Conservation (phyloP, 805 yeast species). For the Spathaspora girioi region DNA sequence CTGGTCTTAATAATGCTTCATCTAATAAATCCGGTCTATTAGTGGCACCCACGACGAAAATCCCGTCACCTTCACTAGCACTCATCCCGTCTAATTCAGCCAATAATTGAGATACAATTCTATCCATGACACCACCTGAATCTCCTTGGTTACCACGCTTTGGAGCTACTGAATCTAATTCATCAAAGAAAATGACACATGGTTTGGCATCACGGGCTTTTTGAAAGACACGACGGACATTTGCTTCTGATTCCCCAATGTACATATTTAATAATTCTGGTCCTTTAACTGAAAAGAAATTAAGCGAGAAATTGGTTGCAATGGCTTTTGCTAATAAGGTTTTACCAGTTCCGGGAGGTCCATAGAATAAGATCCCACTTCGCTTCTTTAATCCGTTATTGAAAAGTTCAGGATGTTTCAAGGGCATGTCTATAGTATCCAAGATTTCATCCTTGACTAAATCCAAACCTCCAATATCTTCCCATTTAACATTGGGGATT, state of each 20-base stretch:
- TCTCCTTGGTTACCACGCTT: slow-evolving; percentile 98
- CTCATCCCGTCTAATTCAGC: slow-evolving; percentile 98
- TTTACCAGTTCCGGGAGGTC: slow-evolving; percentile 99
- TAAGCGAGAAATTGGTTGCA: slow-evolving; percentile 90
- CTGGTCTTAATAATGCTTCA: slow-evolving; percentile 90
- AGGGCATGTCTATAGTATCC: slow-evolving; percentile 94
- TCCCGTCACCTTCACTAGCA: slow-evolving; percentile 67
- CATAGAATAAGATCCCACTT: slow-evolving; percentile 91
- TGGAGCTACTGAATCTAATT: slow-evolving; percentile 96
- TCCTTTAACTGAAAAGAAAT: slow-evolving; percentile 95
- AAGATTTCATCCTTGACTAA: slow-evolving; percentile 85
- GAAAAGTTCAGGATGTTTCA: slow-evolving; percentile 88
- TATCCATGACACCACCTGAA: slow-evolving; percentile 98
- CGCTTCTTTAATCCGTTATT: slow-evolving; percentile 87
- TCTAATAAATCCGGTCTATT: slow-evolving; percentile 94
- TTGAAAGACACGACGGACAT: slow-evolving; percentile 91
- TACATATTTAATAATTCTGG: slow-evolving; percentile 97
- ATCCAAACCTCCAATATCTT: slow-evolving; percentile 94
- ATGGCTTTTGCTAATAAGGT: slow-evolving; percentile 94
- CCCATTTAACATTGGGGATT: slow-evolving; percentile 94
- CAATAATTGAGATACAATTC: slow-evolving; percentile 90
- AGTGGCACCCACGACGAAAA: slow-evolving; percentile 98
- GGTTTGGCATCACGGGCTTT: slow-evolving; percentile 95
- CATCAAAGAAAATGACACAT: slow-evolving; percentile 96
- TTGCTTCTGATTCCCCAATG: slow-evolving; percentile 97